phyloP scores from a whole-genome alignment of 129 eudicot species.

The Escallonia rubra region DNA sequence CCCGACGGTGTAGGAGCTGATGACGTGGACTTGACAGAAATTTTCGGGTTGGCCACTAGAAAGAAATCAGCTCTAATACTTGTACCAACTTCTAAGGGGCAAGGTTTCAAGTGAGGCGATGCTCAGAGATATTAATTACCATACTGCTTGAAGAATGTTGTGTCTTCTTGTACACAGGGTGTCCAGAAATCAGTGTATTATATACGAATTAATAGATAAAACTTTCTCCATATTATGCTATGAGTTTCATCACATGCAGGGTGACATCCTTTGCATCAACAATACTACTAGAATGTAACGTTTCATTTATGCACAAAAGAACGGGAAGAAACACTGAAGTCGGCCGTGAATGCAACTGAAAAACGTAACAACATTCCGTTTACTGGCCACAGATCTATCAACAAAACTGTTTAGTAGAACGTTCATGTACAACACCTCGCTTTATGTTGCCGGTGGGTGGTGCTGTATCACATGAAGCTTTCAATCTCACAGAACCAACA shows the following conservation, averaged over 20 bases:
- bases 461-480: conserved; percentile 2
- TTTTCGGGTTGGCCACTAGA: conserved; percentile 41
- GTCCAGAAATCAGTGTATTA: neutral
- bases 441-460: conserved; percentile 4
- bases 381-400: conserved; percentile 11
- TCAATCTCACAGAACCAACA: neutral
- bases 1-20: conserved; percentile 26
- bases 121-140: neutral
- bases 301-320: neutral
- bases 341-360: neutral
- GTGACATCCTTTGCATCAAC: neutral
- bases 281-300: neutral
- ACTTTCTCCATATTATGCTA: neutral
- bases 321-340: neutral
- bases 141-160: too few relatives aligned
- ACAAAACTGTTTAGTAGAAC: conserved; percentile 14
- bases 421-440: conserved; percentile 21
- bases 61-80: conserved; percentile 35
- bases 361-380: neutral
- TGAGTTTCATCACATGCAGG: neutral
- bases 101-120: conserved; percentile 5
- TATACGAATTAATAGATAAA: neutral
- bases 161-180: too few relatives aligned
- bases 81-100: conserved; percentile 20
- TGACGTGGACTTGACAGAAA: conserved; percentile 36